Evolutionary conservation across 2,329 filamentous ascomycete genomes (phyloP), one percentile per base, ranked within the genome.

Genomic region (Diaporthe citri): DNA sequence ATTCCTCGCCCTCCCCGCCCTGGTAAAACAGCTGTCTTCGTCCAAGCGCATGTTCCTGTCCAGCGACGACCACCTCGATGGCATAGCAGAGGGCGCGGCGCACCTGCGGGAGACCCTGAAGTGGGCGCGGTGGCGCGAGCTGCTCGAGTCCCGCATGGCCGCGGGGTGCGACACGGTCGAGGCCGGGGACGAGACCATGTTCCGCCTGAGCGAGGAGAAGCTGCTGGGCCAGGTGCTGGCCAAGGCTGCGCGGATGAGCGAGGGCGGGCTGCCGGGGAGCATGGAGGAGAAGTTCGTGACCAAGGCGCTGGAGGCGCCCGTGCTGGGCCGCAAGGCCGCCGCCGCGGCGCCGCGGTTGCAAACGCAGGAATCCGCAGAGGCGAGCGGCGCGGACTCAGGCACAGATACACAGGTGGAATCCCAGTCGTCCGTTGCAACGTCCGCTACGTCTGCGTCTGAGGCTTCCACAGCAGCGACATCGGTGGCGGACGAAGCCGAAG

Each of bases 231-330:
- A 93, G 73, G 80, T 98, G 0, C 77, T 96, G 9, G 80, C 83
- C 25, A 98, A 98, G 83, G 95, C 95, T 7, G 87, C 88, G 76
- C 87, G 87, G 7, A 93, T 97, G 88, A 87, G 88, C n/a, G 83
- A 85, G 6, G 86, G 84, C 1, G 91, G 92, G 0, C 85, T 98
- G 13, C 95, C 97, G 2, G 85, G 87, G 9, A 97, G 93, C 79
- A 90, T 99, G 88, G 96, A 98, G 81, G 94, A 97, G 62, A 93
- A 91, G 56, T 97, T 98, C 79, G 91, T 99, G 12, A 90, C 88
- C 70, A 93, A 93, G 80, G 90, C 90, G 2, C 86, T 99, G 7
- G 94, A 97, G 78, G 90, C 92, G 6, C 96, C 97, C 0, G 86
- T 97, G 57, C 86, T 94, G 78, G 90, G 90, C 43, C 87, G 95